Evolutionary conservation across 495 filamentous ascomycete genomes (phyloP), one percentile per base, ranked within the genome.

Genomic region (Penicillium taxi): DNA sequence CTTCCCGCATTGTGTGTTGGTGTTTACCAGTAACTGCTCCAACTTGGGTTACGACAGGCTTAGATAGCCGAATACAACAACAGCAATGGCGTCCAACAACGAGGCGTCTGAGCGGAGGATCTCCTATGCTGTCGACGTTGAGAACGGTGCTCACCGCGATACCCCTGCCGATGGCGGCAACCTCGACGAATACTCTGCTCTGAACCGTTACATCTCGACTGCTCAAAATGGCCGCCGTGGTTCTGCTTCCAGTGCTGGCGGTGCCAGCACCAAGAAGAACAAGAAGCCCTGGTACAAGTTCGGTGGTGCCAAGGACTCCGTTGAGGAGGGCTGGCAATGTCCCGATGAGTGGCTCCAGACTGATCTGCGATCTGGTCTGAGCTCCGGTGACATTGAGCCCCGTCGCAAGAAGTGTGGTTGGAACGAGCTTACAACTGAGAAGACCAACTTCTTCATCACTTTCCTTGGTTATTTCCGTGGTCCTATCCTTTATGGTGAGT

Each of bases 401-500:
- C 76, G 82, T 45, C 75, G 83, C 39, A 80, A 73, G 58, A 72
- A 70, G 44, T 72, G 67, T 44, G 82, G 83, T 32, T 86, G 64
- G 61, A 89, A 89, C 61, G 83, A 89, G 56, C 60, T 89, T 52
- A 67, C 63, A 28, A 75, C 81, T 20, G 82, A 86, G 65, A 85
- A 86, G 70, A 77, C 77, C 56, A 85, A 84, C 61, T 64, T 82
- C 66, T 77, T 88, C 61, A 51, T 79, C 40, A 77, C 87, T 66
- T 82, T 89, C 58, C 63, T 87, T 44, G 70, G 77, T 56, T 89
- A 80, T 63, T 89, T 89, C 70, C 77, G 70, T 52, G 83, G 84
- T 55, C 84, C 84, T 42, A 84, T 89, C 67, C 80, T 89, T 35
- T 87, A 86, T 67, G 82, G 83, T 86, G 67, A 57, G 74, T 63